These are phyloP conservation scores for Pugionium cornutum DNA, from an alignment of 345 rosid species.

Conservation along the genomic window DNA sequence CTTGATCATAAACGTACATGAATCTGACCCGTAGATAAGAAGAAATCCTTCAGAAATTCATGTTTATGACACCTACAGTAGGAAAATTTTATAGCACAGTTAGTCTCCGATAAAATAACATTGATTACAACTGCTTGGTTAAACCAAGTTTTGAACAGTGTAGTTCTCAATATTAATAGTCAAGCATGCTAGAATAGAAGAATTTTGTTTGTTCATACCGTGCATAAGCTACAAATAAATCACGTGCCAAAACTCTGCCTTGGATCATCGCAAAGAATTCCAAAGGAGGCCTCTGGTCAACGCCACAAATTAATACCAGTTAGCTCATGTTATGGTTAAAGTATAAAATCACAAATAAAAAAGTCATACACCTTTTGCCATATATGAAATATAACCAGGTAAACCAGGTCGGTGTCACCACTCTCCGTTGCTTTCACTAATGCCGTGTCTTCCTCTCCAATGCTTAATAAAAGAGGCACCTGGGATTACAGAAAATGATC, in stretches of 20 bases:
- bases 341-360: too few species aligned
- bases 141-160: conserved; percentile 1
- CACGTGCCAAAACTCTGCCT: conserved; percentile 79
- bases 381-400: neutral
- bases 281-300: conserved; percentile 72
- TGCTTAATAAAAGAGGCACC: conserved; percentile 95
- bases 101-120: neutral
- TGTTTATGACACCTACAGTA: conserved; percentile 71
- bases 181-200: neutral
- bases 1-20: conserved; percentile 57
- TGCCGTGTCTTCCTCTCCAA: conserved; percentile 94
- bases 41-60: conserved; percentile 94
- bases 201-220: conserved; percentile 46
- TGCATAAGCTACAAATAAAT: conserved; percentile 74
- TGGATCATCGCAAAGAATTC: conserved; percentile 93
- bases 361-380: neutral
- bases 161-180: neutral
- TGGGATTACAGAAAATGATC: conserved; percentile 36
- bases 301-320: conserved; percentile 28
- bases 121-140: neutral
- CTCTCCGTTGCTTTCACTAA: conserved; percentile 91
- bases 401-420: conserved; percentile 82
- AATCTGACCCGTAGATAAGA: conserved; percentile 86
- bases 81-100: conserved; percentile 11
- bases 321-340: conserved; percentile 9